Conservation (phyloP, 495 filamentous ascomycete species). For the Aspergillus hancockii region DNA sequence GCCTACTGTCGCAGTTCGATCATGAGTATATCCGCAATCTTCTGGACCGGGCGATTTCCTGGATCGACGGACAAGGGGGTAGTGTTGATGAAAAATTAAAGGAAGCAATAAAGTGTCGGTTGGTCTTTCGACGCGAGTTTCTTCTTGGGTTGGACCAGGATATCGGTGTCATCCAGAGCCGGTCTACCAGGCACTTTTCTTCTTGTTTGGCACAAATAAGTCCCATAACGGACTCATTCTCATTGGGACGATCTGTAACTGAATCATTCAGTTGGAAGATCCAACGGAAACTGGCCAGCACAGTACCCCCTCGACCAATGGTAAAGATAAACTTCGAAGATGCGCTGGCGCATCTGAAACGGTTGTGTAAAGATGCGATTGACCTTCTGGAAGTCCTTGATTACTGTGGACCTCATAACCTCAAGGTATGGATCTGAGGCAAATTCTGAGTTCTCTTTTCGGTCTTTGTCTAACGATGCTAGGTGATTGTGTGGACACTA, state of each 20-base stretch:
- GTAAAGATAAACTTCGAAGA: slow-evolving; percentile 72
- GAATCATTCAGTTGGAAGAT: slow-evolving; percentile 87
- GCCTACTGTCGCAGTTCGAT: slow-evolving; percentile 66
- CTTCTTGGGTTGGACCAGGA: slow-evolving; percentile 54
- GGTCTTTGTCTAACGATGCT: slow-evolving; percentile 45
- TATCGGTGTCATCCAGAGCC: slow-evolving; percentile 38
- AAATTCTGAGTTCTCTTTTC: no score
- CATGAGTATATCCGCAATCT: slow-evolving; percentile 55
- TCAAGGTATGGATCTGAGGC: slow-evolving; percentile 38
- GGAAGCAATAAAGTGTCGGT: slow-evolving; percentile 60
- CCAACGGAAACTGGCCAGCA: slow-evolving; percentile 86
- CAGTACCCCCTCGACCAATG: slow-evolving; percentile 88
- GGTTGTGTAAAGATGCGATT: slow-evolving; percentile 70
- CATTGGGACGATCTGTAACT: slow-evolving; percentile 65
- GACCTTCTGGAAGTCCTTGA: slow-evolving; percentile 68
- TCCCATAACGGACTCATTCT: slow-evolving; percentile 54
- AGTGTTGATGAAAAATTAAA: slow-evolving; percentile 52
- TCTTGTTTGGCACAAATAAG: slow-evolving; percentile 48
- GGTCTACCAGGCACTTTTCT: slow-evolving; percentile 41
- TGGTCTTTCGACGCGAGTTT: slow-evolving; percentile 66
- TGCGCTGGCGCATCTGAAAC: slow-evolving; percentile 67
- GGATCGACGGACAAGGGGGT: slow-evolving; percentile 49
- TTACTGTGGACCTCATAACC: slow-evolving; percentile 66
- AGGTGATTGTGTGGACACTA: slow-evolving; percentile 62
- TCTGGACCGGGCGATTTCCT: slow-evolving; percentile 58